phyloP scores from a whole-genome alignment of 2,329 filamentous ascomycete species.

The Paraphoma sp. region DNA sequence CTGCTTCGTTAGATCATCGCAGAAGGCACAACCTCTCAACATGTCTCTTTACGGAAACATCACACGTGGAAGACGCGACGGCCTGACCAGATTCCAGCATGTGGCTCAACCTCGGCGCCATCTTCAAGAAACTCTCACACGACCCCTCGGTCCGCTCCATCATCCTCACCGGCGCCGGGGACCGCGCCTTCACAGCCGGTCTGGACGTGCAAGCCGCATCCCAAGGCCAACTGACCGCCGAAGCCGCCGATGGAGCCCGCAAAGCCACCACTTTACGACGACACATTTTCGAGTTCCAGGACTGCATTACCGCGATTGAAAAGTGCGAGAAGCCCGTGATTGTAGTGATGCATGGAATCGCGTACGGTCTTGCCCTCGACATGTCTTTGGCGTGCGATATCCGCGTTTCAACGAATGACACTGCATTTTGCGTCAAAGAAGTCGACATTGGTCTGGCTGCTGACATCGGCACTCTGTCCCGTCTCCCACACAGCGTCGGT shows the following conservation, averaged over 20 bases:
- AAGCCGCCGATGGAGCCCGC: slow-evolving; percentile 66
- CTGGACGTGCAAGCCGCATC: slow-evolving; percentile 79
- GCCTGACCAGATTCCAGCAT: slow-evolving; percentile 58
- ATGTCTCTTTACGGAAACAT: neutral
- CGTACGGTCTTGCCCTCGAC: slow-evolving; percentile 49
- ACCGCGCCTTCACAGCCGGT: slow-evolving; percentile 84
- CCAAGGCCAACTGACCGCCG: slow-evolving; percentile 52
- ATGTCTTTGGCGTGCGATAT: slow-evolving; percentile 74
- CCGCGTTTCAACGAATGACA: slow-evolving; percentile 66
- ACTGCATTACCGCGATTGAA: slow-evolving; percentile 76
- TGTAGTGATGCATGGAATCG: slow-evolving; percentile 43
- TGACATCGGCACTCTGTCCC: slow-evolving; percentile 76
- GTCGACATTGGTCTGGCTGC: slow-evolving; percentile 83
- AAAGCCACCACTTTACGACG: slow-evolving; percentile 61
- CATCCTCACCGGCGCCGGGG: slow-evolving; percentile 80
- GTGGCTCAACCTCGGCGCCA: slow-evolving; percentile 79
- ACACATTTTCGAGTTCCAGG: slow-evolving; percentile 81
- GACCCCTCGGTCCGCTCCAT: slow-evolving; percentile 78
- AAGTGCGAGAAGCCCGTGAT: slow-evolving; percentile 77
- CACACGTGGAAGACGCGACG: too few relatives aligned
- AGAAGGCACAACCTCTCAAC: neutral
- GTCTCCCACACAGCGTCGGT: slow-evolving; percentile 76
- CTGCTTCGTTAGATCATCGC: too few relatives aligned
- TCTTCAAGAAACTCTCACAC: slow-evolving; percentile 75
- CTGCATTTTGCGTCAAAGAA: slow-evolving; percentile 76